Conservation (phyloP, 2,329 filamentous ascomycete species). For the Scytalidium sp. region DNA sequence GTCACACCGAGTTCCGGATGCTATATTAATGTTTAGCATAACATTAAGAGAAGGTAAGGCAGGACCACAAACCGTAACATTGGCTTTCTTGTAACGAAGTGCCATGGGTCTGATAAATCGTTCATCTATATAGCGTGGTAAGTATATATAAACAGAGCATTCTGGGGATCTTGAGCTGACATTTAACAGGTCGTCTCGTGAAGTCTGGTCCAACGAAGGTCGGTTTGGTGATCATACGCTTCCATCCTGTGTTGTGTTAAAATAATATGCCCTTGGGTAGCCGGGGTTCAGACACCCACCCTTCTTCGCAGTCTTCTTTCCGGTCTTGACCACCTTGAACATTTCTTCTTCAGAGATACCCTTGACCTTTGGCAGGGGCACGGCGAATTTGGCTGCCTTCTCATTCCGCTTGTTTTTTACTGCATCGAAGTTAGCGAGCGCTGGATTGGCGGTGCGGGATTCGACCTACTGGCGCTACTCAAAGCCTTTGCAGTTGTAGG, state of each 20-base stretch:
- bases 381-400: slow-evolving; percentile 89
- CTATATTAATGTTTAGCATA: slow-evolving; percentile 25
- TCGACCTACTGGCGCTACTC: slow-evolving; percentile 57
- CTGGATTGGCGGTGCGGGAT: neutral
- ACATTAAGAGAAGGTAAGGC: neutral
- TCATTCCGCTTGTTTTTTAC: slow-evolving; percentile 93
- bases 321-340: slow-evolving; percentile 95
- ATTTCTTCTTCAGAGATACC: slow-evolving; percentile 95
- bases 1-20: slow-evolving; percentile 81
- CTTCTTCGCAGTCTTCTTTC: slow-evolving; percentile 91
- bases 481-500: slow-evolving; percentile 64
- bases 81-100: slow-evolving; percentile 75
- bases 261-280: neutral
- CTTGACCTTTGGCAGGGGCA: slow-evolving; percentile 90
- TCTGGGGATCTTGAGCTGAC: slow-evolving; percentile 41
- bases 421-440: slow-evolving; percentile 4
- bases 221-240: slow-evolving; percentile 66
- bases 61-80: slow-evolving; percentile 45
- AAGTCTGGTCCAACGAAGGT: slow-evolving; percentile 89
- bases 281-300: slow-evolving; percentile 26
- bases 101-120: slow-evolving; percentile 75
- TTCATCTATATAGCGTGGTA: slow-evolving; percentile 42
- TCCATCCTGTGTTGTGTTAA: slow-evolving; percentile 42
- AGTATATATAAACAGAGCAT: slow-evolving; percentile 38
- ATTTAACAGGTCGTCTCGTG: slow-evolving; percentile 79